These are phyloP conservation scores for Pharus latifolius DNA, from an alignment of 176 grass and related monocot species.

Conservation along the genomic window DNA sequence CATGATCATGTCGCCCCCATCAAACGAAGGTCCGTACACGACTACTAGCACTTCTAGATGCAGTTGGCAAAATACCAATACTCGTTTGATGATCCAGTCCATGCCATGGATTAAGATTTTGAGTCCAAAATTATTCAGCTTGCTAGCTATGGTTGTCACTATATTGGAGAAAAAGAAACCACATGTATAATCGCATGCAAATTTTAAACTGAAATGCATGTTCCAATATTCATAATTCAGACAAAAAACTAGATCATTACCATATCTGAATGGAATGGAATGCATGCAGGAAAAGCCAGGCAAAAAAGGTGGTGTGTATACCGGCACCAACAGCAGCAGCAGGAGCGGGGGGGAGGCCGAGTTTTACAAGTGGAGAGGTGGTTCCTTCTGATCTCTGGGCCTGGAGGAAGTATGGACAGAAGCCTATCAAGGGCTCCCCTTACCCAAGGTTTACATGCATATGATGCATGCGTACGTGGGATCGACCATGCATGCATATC, in stretches of 20 bases:
- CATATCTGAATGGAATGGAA: no score
- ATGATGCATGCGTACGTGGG: no score
- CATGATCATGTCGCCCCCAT: background rate
- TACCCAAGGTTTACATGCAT: constrained; percentile 44
- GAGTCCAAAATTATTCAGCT: no score
- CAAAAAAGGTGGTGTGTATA: constrained; percentile 94
- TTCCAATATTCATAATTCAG: background rate
- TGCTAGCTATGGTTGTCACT: no score
- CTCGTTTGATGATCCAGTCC: no score
- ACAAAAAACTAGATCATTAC: no score
- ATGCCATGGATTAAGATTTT: no score
- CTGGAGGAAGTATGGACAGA: constrained; percentile 97
- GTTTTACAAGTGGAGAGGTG: constrained; percentile 62
- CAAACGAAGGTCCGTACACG: constrained; percentile 25
- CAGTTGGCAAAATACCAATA: no score
- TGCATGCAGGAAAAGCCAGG: constrained; percentile 50
- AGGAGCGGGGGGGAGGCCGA: constrained; percentile 22
- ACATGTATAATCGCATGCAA: background rate
- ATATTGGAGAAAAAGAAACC: no score
- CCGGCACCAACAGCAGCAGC: constrained; percentile 50
- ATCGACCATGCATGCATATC: no score
- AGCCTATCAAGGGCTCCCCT: constrained; percentile 94
- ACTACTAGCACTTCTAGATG: no score
- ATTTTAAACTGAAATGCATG: no score
- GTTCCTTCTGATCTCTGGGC: constrained; percentile 97